Evolutionary conservation across 1,284 basidiomycete genomes (phyloP).

Genomic region (Cerrena zonata): DNA sequence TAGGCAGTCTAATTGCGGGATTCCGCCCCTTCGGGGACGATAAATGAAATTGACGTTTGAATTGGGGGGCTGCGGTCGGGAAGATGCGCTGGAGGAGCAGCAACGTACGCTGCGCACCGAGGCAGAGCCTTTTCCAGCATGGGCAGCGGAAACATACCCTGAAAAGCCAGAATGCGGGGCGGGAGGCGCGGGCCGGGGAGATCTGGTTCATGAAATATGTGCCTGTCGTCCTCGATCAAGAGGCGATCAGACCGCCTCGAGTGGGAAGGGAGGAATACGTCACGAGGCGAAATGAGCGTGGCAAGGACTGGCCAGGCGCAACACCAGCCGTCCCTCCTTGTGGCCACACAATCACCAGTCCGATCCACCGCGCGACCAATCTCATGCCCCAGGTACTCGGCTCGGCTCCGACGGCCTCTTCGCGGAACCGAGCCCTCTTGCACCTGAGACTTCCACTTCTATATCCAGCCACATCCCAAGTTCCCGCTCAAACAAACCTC

Average conservation of each 20-base stretch:
- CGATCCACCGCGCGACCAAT: constrained; percentile 14
- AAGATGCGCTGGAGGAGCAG: not conserved
- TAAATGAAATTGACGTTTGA: not conserved
- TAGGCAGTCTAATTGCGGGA: no score
- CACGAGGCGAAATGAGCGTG: constrained; percentile 19
- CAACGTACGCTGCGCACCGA: not conserved
- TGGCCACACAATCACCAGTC: no score
- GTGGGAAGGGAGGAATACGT: constrained; percentile 18
- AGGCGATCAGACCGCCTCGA: constrained; percentile 12
- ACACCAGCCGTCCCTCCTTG: no score
- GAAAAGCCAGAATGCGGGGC: not conserved
- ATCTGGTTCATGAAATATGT: not conserved
- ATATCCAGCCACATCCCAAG: no score
- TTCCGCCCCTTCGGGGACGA: no score
- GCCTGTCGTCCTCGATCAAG: constrained; percentile 13
- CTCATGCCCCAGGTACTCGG: constrained; percentile 7
- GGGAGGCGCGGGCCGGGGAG: not conserved
- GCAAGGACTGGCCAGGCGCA: not conserved
- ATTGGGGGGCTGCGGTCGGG: not conserved
- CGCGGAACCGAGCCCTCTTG: constrained; percentile 6
- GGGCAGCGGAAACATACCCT: not conserved
- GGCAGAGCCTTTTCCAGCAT: not conserved
- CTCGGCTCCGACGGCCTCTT: constrained; percentile 7
- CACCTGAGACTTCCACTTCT: no score
- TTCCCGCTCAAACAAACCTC: no score